These are phyloP conservation scores for Backusella morwellensis DNA, from an alignment of 192 early-diverging fungal species.

Conservation along the genomic window DNA sequence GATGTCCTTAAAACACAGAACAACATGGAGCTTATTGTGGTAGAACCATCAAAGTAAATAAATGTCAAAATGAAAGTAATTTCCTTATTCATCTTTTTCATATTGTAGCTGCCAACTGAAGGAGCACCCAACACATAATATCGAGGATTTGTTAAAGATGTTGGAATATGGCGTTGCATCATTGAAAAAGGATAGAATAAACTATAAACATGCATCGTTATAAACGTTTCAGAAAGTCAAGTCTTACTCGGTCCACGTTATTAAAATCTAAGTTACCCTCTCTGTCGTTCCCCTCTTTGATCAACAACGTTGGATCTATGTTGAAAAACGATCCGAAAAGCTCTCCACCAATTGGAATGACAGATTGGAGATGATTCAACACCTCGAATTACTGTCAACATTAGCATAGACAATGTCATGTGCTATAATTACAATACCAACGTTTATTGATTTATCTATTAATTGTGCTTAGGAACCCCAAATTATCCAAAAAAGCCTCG, in stretches of 20 bases:
- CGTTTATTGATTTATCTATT: background rate
- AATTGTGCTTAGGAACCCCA: background rate
- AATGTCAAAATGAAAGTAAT: background rate
- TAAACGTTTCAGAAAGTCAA: constrained; percentile 7
- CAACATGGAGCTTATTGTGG: constrained; percentile 13
- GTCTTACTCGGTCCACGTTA: constrained; percentile 2
- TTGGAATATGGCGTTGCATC: constrained; percentile 9
- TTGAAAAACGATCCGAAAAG: background rate
- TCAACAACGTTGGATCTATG: background rate
- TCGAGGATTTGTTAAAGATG: constrained; percentile 12
- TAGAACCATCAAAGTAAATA: constrained; percentile 8
- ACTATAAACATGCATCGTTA: constrained; percentile 11
- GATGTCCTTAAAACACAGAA: constrained; percentile 1
- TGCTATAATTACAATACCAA: background rate
- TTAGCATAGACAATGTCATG: background rate
- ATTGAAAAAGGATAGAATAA: background rate
- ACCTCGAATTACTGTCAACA: constrained; percentile 1
- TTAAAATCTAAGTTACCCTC: background rate
- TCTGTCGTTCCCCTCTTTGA: background rate
- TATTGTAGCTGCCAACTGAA: constrained; percentile 11
- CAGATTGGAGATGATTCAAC: background rate
- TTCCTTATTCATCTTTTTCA: background rate
- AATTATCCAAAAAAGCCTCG: background rate
- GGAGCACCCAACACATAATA: constrained; percentile 11
- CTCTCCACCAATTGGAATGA: constrained; percentile 5